Conservation (phyloP, 495 filamentous ascomycete genomes). For the Daldinia caldariorum region DNA sequence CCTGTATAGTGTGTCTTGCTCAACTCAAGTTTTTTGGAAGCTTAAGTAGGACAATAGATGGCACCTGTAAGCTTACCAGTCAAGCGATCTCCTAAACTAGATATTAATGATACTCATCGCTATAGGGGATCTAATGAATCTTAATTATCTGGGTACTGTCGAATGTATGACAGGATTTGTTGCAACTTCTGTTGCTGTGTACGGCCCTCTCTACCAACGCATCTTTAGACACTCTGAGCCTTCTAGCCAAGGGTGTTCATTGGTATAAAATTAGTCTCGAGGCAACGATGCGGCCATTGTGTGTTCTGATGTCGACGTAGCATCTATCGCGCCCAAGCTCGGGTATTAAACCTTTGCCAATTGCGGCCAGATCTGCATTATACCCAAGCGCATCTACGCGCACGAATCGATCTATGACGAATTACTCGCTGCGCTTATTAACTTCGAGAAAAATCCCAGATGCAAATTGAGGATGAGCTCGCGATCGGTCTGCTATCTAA, state of each 20-base stretch:
- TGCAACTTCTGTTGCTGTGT: background rate
- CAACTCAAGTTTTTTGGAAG: background rate
- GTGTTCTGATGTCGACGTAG: conserved; percentile 64
- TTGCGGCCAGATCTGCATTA: conserved; percentile 65
- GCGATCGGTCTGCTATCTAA: conserved; percentile 64
- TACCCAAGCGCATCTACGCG: conserved; percentile 68
- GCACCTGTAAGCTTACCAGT: background rate
- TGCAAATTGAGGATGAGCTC: too few relatives aligned
- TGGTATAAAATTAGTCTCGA: background rate
- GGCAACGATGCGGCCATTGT: conserved; percentile 67
- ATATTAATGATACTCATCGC: background rate
- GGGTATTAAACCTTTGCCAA: conserved; percentile 60
- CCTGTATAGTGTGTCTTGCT: background rate
- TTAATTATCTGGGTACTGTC: background rate
- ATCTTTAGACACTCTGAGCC: background rate
- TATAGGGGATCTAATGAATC: background rate
- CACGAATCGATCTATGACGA: conserved; percentile 66
- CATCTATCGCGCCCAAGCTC: conserved; percentile 59
- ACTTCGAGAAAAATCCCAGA: too few relatives aligned
- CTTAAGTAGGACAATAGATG: background rate
- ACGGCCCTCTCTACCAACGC: background rate
- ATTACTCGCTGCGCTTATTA: conserved; percentile 49
- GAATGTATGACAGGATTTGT: background rate
- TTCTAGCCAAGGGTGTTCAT: background rate
- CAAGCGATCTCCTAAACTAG: background rate